These are phyloP conservation scores for Tuber calosporum DNA, from an alignment of 495 filamentous ascomycete species.

Conservation along the genomic window DNA sequence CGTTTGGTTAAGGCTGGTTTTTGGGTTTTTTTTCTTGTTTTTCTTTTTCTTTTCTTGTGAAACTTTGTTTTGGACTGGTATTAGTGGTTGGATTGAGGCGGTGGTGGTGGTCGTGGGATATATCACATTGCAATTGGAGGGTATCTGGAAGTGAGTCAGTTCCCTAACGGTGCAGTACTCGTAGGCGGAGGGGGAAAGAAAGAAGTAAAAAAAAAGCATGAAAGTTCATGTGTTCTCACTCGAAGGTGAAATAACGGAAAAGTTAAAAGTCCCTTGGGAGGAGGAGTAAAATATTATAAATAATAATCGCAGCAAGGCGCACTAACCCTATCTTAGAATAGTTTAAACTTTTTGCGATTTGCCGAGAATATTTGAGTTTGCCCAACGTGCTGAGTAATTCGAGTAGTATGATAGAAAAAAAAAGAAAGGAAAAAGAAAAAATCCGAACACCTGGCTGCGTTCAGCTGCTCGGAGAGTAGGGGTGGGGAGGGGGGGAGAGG, in stretches of 20 bases:
- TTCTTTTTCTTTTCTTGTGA: not conserved
- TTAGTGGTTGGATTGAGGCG: not conserved
- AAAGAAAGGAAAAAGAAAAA: not conserved
- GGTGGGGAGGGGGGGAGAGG: not conserved
- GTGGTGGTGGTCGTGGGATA: slow-evolving; percentile 1
- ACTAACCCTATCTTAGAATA: not conserved
- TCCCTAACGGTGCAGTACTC: too few species aligned
- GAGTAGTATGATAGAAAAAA: too few species aligned
- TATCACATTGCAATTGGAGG: slow-evolving; percentile 3
- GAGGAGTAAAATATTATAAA: too few species aligned
- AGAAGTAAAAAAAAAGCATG: too few species aligned
- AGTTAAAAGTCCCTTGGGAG: not conserved
- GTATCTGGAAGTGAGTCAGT: not conserved
- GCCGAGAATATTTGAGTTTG: not conserved
- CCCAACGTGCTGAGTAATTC: not conserved
- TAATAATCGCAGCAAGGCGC: not conserved
- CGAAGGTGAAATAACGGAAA: not conserved
- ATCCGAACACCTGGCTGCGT: not conserved
- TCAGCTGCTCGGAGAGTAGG: not conserved
- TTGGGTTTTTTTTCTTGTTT: not conserved
- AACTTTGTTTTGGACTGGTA: not conserved
- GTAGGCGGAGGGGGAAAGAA: too few species aligned
- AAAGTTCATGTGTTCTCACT: not conserved
- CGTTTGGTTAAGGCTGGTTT: not conserved
- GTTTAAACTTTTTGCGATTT: not conserved